A percentile compares a stretch with the other conserved stretches of the same genome.
These are phyloP conservation scores for Tuber borchii DNA, from an alignment of 495 filamentous ascomycete species.

Conservation along the genomic window DNA sequence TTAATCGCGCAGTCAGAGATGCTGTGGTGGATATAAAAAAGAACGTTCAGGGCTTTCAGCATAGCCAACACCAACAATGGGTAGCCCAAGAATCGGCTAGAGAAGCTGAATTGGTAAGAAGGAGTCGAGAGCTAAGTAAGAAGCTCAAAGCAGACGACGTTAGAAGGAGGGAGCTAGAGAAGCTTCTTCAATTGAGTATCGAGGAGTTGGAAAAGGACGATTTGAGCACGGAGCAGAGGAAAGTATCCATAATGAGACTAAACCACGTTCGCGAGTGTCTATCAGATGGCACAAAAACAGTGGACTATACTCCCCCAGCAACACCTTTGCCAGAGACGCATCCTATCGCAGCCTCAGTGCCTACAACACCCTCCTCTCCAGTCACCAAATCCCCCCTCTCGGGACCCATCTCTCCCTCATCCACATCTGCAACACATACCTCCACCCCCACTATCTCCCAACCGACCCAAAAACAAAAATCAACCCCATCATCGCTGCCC, in stretches of 20 bases:
- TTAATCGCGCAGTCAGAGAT: slow-evolving; percentile 83
- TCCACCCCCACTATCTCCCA: slow-evolving; percentile 3
- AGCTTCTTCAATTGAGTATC: slow-evolving; percentile 65
- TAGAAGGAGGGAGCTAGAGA: slow-evolving; percentile 66
- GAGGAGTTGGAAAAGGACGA: slow-evolving; percentile 50
- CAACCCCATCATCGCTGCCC: slow-evolving; percentile 6
- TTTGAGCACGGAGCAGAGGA: slow-evolving; percentile 6
- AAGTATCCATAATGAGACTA: slow-evolving; percentile 21
- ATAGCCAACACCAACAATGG: slow-evolving; percentile 34
- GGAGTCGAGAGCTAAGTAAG: slow-evolving; percentile 37
- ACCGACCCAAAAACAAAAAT: neutral
- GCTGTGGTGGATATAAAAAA: slow-evolving; percentile 76
- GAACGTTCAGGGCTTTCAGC: slow-evolving; percentile 59
- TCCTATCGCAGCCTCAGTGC: slow-evolving; percentile 5
- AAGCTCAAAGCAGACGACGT: slow-evolving; percentile 53
- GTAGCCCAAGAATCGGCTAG: slow-evolving; percentile 26
- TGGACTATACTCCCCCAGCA: slow-evolving; percentile 7
- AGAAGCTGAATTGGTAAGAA: slow-evolving; percentile 33
- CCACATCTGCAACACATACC: neutral
- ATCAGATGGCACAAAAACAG: slow-evolving; percentile 18
- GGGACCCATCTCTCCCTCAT: slow-evolving; percentile 8
- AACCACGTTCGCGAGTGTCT: slow-evolving; percentile 33
- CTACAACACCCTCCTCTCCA: slow-evolving; percentile 2
- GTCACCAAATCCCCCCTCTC: neutral
- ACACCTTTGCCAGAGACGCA: neutral